A percentile compares a stretch with the other conserved stretches of the same genome.
phyloP scores from a whole-genome alignment of 2,329 filamentous ascomycete species.

The Macrophomina phaseolina region DNA sequence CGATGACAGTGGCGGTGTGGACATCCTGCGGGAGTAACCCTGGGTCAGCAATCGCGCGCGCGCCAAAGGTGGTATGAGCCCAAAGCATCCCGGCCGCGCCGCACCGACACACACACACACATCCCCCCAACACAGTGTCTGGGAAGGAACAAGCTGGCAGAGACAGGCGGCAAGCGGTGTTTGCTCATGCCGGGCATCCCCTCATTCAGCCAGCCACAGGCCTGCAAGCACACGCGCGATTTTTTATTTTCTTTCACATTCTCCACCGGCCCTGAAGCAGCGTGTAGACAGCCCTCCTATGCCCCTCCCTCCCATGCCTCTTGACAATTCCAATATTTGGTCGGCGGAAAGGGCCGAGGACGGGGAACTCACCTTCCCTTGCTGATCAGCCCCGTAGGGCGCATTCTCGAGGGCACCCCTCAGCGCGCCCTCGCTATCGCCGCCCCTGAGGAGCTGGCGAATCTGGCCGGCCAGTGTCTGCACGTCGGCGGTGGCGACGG shows the following conservation, averaged over 20 bases:
- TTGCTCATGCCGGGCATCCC: conserved; percentile 29
- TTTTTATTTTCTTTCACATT: neutral
- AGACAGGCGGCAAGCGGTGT: conserved; percentile 29
- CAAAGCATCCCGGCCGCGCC: neutral
- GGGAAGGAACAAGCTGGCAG: conserved; percentile 7
- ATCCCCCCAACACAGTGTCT: neutral
- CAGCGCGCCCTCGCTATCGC: conserved; percentile 86
- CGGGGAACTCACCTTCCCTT: conserved; percentile 55
- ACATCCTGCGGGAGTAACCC: conserved; percentile 65
- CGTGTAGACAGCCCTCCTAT: conserved; percentile 4
- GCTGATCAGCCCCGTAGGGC: conserved; percentile 67
- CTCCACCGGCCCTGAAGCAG: neutral
- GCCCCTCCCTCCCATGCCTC: conserved; percentile 20
- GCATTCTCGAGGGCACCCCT: conserved; percentile 83
- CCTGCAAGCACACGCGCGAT: neutral
- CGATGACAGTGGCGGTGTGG: conserved; percentile 84
- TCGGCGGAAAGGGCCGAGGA: neutral
- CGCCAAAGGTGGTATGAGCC: conserved; percentile 17
- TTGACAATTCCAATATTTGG: conserved; percentile 20
- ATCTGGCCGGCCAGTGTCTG: conserved; percentile 80
- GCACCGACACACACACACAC: neutral
- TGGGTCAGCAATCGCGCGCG: conserved; percentile 17
- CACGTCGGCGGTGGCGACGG: conserved; percentile 77
- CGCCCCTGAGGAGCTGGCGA: conserved; percentile 83
- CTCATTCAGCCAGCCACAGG: neutral